A percentile compares a stretch with the other conserved stretches of the same genome.
These are phyloP conservation scores for Trichoderma sp. DNA, from an alignment of 2,329 filamentous ascomycete genomes.

Conservation along the genomic window DNA sequence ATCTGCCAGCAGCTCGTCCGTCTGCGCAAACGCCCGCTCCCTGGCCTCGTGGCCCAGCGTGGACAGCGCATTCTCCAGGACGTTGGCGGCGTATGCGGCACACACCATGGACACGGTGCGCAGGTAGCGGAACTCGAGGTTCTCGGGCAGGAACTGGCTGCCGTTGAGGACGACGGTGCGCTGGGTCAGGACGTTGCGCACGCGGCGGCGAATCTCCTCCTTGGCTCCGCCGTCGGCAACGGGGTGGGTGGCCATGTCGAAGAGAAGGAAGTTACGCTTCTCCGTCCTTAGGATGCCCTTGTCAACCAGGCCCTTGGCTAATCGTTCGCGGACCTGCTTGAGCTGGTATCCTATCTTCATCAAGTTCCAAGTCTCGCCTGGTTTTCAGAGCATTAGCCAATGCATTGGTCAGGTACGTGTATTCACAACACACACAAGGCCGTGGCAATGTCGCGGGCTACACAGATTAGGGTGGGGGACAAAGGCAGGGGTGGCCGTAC, in stretches of 20 bases:
- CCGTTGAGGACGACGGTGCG: constrained; percentile 86
- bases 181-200: constrained; percentile 88
- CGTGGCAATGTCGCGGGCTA: neutral
- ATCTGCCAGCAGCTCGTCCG: constrained; percentile 90
- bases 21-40: constrained; percentile 93
- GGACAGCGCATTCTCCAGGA: constrained; percentile 94
- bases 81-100: constrained; percentile 95
- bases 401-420: neutral
- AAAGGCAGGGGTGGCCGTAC: constrained; percentile 49
- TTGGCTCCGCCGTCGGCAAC: constrained; percentile 96
- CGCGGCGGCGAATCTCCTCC: constrained; percentile 91
- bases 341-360: constrained; percentile 99
- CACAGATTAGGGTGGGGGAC: neutral
- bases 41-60: constrained; percentile 91
- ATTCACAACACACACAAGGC: neutral
- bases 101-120: constrained; percentile 96
- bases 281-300: constrained; percentile 98
- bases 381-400: neutral
- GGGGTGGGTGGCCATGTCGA: constrained; percentile 99
- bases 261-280: constrained; percentile 98
- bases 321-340: constrained; percentile 96
- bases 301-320: constrained; percentile 96
- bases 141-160: constrained; percentile 88
- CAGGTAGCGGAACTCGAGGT: constrained; percentile 89
- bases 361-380: constrained; percentile 98